Conservation (phyloP, 2,329 filamentous ascomycete species). For the Microsporum canis region DNA sequence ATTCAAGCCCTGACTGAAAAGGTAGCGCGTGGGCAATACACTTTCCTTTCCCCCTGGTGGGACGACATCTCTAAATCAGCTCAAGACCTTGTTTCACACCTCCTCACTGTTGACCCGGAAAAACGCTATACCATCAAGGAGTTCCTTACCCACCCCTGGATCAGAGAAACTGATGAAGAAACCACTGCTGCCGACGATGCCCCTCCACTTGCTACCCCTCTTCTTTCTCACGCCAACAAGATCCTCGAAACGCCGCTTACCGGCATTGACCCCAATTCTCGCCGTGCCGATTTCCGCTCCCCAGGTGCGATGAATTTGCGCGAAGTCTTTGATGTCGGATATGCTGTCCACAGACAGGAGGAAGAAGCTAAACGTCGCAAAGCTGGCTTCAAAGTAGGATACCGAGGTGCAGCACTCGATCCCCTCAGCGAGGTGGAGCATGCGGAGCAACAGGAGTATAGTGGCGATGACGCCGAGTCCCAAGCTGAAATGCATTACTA, state of each 20-base stretch:
- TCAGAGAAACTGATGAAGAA: constrained; percentile 57
- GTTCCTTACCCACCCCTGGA: constrained; percentile 93
- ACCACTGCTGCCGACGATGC: constrained; percentile 58
- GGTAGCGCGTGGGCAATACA: constrained; percentile 91
- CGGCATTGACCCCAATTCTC: constrained; percentile 39
- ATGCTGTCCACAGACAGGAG: constrained; percentile 91
- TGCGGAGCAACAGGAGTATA: constrained; percentile 45
- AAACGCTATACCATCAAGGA: constrained; percentile 89
- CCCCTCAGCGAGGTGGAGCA: constrained; percentile 53
- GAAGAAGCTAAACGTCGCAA: constrained; percentile 89
- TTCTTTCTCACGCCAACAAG: constrained; percentile 43
- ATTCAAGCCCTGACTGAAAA: constrained; percentile 96
- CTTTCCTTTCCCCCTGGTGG: constrained; percentile 98
- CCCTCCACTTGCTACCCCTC: constrained; percentile 59
- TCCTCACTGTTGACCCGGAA: constrained; percentile 87
- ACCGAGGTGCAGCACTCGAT: constrained; percentile 53
- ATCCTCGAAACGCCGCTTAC: constrained; percentile 44
- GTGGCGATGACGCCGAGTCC: constrained; percentile 43
- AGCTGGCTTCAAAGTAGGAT: constrained; percentile 57
- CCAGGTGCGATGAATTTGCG: constrained; percentile 90
- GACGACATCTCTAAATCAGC: constrained; percentile 94
- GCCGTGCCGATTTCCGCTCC: constrained; percentile 82
- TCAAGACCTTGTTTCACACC: constrained; percentile 84
- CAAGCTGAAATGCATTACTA: constrained; percentile 37
- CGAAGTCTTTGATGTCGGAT: constrained; percentile 97